Evolutionary conservation across 2,329 filamentous ascomycete genomes (phyloP).

Genomic region (Bipolaris gigantea): DNA sequence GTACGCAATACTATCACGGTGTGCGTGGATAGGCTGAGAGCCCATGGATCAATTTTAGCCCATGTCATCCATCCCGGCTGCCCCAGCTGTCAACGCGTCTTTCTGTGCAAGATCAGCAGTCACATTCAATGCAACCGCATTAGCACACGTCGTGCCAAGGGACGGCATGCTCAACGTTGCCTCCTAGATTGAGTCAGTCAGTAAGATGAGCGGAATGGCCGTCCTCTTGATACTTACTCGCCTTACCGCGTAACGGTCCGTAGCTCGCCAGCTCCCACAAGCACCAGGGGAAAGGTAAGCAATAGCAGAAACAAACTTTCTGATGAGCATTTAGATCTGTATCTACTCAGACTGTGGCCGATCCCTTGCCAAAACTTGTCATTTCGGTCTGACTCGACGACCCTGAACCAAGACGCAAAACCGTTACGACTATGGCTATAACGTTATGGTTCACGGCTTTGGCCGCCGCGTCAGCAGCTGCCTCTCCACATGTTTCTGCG

Average conservation of each 20-base stretch:
- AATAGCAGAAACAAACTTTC: slow-evolving; percentile 8
- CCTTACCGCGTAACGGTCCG: slow-evolving; percentile 11
- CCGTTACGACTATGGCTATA: slow-evolving; percentile 16
- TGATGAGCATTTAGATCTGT: slow-evolving; percentile 14
- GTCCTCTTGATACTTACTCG: slow-evolving; percentile 7
- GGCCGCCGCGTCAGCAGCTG: slow-evolving; percentile 26
- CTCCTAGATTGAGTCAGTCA: slow-evolving; percentile 6
- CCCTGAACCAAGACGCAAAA: slow-evolving; percentile 5
- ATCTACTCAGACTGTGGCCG: slow-evolving; percentile 6
- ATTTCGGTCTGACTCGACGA: slow-evolving; percentile 1
- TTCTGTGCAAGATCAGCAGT: slow-evolving; percentile 14
- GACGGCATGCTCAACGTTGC: slow-evolving; percentile 7
- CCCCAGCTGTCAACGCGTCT: slow-evolving; percentile 2
- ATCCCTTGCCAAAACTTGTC: slow-evolving; percentile 10
- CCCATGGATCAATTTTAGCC: not conserved
- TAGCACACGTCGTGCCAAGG: slow-evolving; percentile 15
- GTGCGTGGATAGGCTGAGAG: slow-evolving; percentile 1
- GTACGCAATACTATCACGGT: not conserved
- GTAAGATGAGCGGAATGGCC: slow-evolving; percentile 4
- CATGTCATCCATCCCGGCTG: slow-evolving; percentile 2
- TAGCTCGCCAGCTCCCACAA: slow-evolving; percentile 5
- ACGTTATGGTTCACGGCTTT: slow-evolving; percentile 27
- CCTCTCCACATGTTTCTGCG: slow-evolving; percentile 22
- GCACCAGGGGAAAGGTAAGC: slow-evolving; percentile 7
- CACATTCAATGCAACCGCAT: slow-evolving; percentile 9